A percentile compares a stretch with the other conserved stretches of the same genome.
phyloP scores from a whole-genome alignment of 2,329 filamentous ascomycete genomes.

The Lasiodiplodia hormozganensis region DNA sequence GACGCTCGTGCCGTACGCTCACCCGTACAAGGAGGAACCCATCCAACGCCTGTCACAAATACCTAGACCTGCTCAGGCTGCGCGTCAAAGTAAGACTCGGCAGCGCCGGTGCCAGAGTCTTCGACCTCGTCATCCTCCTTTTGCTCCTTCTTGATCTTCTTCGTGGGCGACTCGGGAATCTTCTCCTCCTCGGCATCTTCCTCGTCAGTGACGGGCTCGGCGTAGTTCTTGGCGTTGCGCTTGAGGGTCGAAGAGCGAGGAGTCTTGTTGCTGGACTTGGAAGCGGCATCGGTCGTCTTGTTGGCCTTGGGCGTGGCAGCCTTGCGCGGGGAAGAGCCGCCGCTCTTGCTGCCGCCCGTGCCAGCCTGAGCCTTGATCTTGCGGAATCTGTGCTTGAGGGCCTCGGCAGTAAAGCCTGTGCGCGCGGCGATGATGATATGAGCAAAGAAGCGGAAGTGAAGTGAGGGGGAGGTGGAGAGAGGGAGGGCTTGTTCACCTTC shows the following conservation, averaged over 20 bases:
- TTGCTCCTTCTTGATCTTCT: background rate
- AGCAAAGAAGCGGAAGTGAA: background rate
- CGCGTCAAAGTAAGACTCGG: background rate
- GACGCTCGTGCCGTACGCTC: no score
- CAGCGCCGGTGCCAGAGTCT: background rate
- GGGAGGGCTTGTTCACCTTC: background rate
- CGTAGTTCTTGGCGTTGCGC: background rate
- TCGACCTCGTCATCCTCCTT: background rate
- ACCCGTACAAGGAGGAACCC: no score
- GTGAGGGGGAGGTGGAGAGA: background rate
- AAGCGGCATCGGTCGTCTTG: background rate
- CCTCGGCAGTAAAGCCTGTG: conserved; percentile 6
- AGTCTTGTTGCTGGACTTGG: background rate
- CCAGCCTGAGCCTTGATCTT: background rate
- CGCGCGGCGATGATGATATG: background rate
- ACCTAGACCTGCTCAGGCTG: background rate
- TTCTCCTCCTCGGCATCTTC: background rate
- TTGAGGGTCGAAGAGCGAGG: background rate
- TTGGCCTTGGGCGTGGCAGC: background rate
- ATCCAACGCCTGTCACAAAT: no score
- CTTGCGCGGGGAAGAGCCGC: background rate
- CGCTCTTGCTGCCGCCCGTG: no score
- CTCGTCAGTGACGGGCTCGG: background rate
- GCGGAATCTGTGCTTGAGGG: conserved; percentile 1
- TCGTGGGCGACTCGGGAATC: background rate